Evolutionary conservation across 2,329 filamentous ascomycete species (phyloP).

Genomic region (Colletotrichum tanaceti): DNA sequence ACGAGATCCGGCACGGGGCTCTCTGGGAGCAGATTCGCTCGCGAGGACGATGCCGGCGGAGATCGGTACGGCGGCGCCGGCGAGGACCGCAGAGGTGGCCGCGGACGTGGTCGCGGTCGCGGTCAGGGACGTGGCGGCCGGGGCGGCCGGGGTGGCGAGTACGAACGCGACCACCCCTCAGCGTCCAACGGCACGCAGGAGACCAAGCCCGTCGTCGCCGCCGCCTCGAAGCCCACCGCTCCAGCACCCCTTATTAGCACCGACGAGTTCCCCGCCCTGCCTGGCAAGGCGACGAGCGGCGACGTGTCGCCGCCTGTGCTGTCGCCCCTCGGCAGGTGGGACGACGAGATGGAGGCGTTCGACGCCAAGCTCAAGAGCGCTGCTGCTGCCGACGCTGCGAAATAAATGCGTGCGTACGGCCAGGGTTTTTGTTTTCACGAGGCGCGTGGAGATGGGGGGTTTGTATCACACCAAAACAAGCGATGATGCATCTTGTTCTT

Average conservation of each 20-base stretch:
- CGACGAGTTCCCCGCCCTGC: slow-evolving; percentile 57
- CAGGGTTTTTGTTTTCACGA: not conserved
- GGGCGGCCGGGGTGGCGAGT: slow-evolving; percentile 49
- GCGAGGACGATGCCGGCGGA: slow-evolving; percentile 45
- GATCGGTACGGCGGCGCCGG: slow-evolving; percentile 25
- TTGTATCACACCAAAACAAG: slow-evolving; percentile 1
- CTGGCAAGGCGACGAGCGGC: slow-evolving; percentile 37
- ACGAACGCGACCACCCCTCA: slow-evolving; percentile 47
- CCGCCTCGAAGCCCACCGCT: slow-evolving; percentile 44
- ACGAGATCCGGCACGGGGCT: slow-evolving; percentile 51
- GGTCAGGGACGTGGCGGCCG: slow-evolving; percentile 45
- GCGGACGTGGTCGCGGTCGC: slow-evolving; percentile 41
- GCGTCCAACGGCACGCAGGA: slow-evolving; percentile 34
- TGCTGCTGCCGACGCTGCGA: slow-evolving; percentile 2
- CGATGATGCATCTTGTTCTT: slow-evolving; percentile 11
- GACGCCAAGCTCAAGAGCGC: slow-evolving; percentile 48
- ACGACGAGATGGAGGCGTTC: slow-evolving; percentile 67
- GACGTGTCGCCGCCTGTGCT: slow-evolving; percentile 46
- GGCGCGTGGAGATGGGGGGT: not conserved
- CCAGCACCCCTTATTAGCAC: slow-evolving; percentile 49
- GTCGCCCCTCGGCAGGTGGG: slow-evolving; percentile 62
- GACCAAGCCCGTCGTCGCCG: slow-evolving; percentile 39
- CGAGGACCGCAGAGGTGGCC: slow-evolving; percentile 42
- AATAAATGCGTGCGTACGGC: slow-evolving; percentile 4
- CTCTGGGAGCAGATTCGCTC: slow-evolving; percentile 57